Evolutionary conservation across 352 stramenopile genomes (phyloP).

Genomic region (Pythium brassicae): DNA sequence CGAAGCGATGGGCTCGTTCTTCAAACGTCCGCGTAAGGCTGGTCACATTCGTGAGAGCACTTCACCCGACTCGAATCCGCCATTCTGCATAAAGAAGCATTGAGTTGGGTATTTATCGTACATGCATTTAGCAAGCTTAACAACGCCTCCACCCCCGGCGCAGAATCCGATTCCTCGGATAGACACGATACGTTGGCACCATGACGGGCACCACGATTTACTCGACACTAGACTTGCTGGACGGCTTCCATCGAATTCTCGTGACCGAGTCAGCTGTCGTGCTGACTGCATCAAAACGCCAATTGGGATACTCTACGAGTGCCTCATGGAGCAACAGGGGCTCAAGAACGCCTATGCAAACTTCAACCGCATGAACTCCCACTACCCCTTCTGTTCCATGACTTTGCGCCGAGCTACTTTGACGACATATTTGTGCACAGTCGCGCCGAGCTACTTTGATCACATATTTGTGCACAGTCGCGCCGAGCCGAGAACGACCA

Average conservation of each 20-base stretch:
- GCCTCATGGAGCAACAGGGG: constrained; percentile 19
- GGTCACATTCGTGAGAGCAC: constrained; percentile 15
- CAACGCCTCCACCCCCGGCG: constrained; percentile 15
- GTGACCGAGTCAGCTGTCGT: constrained; percentile 13
- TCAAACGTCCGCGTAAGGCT: constrained; percentile 7
- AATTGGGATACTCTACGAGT: constrained; percentile 21
- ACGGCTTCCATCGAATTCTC: constrained; percentile 28
- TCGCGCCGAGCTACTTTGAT: too few species aligned
- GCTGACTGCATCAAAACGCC: constrained; percentile 19
- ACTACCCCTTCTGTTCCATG: neutral
- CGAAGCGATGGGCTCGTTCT: constrained; percentile 18
- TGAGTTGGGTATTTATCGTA: constrained; percentile 19
- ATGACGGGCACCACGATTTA: constrained; percentile 26
- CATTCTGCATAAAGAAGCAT: constrained; percentile 24
- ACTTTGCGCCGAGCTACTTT: constrained; percentile 7
- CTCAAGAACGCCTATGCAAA: constrained; percentile 19
- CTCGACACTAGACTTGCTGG: constrained; percentile 20
- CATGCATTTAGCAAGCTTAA: constrained; percentile 35
- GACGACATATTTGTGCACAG: constrained; percentile 7
- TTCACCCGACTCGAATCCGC: constrained; percentile 17
- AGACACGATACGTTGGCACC: constrained; percentile 18
- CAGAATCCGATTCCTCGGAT: constrained; percentile 27
- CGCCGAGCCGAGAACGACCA: neutral
- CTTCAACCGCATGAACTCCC: constrained; percentile 19
- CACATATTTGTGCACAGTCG: too few species aligned